These are phyloP conservation scores for Immersiporthe knoxdaviesiana DNA, from an alignment of 2,329 filamentous ascomycete species.

Conservation along the genomic window DNA sequence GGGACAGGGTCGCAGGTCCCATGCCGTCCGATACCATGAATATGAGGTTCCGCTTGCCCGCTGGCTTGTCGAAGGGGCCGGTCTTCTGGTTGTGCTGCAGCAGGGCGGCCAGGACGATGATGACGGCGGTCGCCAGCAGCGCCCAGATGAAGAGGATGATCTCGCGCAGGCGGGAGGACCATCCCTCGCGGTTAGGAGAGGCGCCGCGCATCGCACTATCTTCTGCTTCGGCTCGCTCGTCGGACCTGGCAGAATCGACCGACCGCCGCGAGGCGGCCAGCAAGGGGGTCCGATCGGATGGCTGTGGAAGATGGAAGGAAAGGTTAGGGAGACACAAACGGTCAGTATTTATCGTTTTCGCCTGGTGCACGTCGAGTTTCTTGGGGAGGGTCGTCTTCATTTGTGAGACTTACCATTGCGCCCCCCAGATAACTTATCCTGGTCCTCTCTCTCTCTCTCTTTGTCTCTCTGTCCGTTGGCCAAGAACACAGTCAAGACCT, in stretches of 20 bases:
- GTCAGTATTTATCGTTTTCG: background rate
- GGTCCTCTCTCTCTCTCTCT: background rate
- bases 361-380: no score
- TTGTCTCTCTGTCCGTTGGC: background rate
- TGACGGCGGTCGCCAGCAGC: conserved; percentile 73
- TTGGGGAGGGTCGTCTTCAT: background rate
- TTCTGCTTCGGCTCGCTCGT: conserved; percentile 38
- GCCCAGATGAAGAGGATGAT: conserved; percentile 81
- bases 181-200: conserved; percentile 22
- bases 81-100: conserved; percentile 71
- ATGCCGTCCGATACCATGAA: conserved; percentile 99
- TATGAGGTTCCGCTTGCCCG: conserved; percentile 85
- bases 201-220: conserved; percentile 38
- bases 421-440: background rate
- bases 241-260: conserved; percentile 37
- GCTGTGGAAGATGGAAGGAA: conserved; percentile 33
- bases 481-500: background rate
- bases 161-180: conserved; percentile 62
- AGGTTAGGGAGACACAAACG: background rate
- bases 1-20: conserved; percentile 86
- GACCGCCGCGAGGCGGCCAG: conserved; percentile 40
- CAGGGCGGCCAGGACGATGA: conserved; percentile 79
- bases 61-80: conserved; percentile 37
- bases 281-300: conserved; percentile 50
- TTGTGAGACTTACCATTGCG: conserved; percentile 14